Evolutionary conservation across 129 eudicot species (phyloP).

Genomic region (Cynara cardunculus): DNA sequence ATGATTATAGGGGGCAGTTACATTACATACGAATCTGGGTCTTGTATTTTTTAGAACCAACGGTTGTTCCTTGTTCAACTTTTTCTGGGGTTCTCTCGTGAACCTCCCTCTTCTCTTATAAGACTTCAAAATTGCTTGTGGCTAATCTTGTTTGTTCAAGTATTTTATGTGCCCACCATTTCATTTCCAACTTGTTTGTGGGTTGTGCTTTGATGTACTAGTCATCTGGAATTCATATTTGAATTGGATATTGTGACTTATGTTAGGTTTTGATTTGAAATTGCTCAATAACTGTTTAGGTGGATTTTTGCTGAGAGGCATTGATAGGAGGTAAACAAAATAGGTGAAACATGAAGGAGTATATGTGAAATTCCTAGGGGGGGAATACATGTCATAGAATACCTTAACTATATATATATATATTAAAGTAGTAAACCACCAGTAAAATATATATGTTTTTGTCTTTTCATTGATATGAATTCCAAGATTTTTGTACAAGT

Average conservation of each 20-base stretch:
- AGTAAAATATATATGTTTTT: neutral
- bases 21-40: neutral
- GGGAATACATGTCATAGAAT: neutral
- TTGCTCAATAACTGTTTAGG: neutral
- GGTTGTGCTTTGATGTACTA: neutral
- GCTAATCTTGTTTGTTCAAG: neutral
- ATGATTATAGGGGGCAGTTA: neutral
- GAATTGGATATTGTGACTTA: neutral
- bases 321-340: neutral
- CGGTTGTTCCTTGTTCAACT: neutral
- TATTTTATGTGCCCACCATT: neutral
- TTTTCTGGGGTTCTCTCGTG: neutral
- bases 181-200: neutral
- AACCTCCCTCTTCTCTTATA: neutral
- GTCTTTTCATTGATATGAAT: neutral
- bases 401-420: neutral
- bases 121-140: neutral
- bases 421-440: neutral
- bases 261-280: neutral
- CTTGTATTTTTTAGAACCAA: too few relatives aligned
- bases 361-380: neutral
- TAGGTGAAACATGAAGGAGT: neutral
- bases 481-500: neutral
- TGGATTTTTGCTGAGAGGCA: neutral
- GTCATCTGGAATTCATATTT: neutral